Evolutionary conservation across 75 land plant genomes (phyloP), one percentile per base, ranked within the genome.

Genomic region (Ceratopteris richardii): DNA sequence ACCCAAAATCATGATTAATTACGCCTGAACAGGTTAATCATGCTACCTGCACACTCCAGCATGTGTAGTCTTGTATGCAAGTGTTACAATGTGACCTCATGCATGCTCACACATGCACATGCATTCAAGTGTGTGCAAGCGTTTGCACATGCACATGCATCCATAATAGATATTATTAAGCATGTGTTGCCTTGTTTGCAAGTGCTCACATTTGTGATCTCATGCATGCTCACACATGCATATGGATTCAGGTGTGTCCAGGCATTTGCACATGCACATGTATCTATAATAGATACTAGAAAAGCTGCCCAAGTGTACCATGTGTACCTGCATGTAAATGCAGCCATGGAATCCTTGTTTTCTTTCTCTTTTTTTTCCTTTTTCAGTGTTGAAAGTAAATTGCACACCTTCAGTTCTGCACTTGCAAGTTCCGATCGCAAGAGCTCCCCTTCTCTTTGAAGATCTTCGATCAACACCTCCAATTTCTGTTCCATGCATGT

Each of bases 101-200:
- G 54, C 7, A 11, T 51, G 54, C 18, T 51, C 9, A 10, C 9
- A 23, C 11, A 51, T n/a, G 18, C 16, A 10, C 54, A n/a, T 25
- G n/a, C 30, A 50, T 43, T 16, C 27, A 10, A 21, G 20, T 57
- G 60, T 59, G 17, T 66, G 48, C n/a, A 42, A 50, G 56, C 69
- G 20, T 57, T 18, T 23, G 11, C 9, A 18, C 12, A 58, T 14
- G 23, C 12, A 31, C 4, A 16, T 14, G 37, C 22, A 28, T 13
- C 16, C 28, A 29, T 18, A 2, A 21, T 24, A 40, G 14, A 40
- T 10, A 40, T 40, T 40, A 40, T 40, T 9, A 9, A 40, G 14
- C 42, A 14, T 40, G 42, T 10, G 42, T 40, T 40, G 42, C 42
- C 42, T 40, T 40, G 42, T 14, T 14, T 40, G 14, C 9, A 14